Evolutionary conservation across 208 protist species (phyloP).

Genomic region (Acanthamoeba lenticulata): DNA sequence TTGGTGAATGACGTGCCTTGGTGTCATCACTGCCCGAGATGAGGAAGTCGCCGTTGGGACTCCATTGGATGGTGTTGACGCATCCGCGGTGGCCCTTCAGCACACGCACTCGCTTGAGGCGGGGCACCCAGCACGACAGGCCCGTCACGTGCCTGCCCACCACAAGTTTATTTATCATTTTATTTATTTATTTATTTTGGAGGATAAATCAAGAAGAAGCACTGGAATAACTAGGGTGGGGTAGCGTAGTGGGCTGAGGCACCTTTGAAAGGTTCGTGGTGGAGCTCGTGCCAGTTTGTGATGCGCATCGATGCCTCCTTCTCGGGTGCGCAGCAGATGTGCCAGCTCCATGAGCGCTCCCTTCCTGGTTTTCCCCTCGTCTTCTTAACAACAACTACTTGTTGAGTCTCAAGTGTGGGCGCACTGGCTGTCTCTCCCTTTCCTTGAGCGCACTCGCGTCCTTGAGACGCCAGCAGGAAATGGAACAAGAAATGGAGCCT

Average conservation of each 20-base stretch:
- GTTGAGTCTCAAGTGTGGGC: too few relatives aligned
- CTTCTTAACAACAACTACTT: too few relatives aligned
- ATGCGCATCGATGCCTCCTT: background rate
- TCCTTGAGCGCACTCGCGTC: too few relatives aligned
- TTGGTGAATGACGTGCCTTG: background rate
- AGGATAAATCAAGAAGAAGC: background rate
- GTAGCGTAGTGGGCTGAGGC: background rate
- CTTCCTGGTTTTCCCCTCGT: too few relatives aligned
- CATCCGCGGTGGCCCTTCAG: background rate
- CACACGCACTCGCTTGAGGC: background rate
- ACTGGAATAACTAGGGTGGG: too few relatives aligned
- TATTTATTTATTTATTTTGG: background rate
- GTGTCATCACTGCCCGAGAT: background rate
- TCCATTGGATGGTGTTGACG: conserved; percentile 26
- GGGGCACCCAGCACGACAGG: background rate
- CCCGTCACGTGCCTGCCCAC: background rate
- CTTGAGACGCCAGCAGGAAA: too few relatives aligned
- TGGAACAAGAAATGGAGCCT: too few relatives aligned
- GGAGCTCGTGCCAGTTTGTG: background rate
- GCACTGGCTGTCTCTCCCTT: too few relatives aligned
- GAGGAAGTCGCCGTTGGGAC: background rate
- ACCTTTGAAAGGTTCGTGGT: background rate
- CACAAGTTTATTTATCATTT: background rate
- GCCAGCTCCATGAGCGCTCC: background rate
- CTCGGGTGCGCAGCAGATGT: background rate